Base-by-base conservation (phyloP, 352 stramenopile species). In the Detonula confervacea region DNA sequence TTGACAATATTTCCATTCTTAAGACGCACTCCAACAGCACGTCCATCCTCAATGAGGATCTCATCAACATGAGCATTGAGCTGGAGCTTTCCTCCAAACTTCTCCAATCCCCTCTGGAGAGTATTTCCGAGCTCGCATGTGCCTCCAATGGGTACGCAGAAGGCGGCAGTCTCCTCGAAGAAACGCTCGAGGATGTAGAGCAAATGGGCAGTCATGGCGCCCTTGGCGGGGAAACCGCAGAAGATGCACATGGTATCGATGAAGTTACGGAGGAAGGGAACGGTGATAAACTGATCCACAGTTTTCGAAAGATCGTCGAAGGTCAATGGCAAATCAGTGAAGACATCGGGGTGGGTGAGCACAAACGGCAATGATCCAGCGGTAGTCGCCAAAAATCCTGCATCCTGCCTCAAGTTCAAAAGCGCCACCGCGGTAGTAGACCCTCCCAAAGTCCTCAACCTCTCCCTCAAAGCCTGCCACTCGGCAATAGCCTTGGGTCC, bases 161-260 rank as follows among this genome's bases (percentile, higher is more conserved):
- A 94, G 9, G 74, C 83, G 11, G 89, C 87, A 22, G 74, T 84
- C 61, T 93, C 87, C 66, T 94, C 89, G 69, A 94, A 94, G 81
- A 94, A 94, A 49, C 90, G 80, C 66, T 94, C 90, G 9, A 94
- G 61, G 46, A 94, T 94, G 69, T 94, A 94, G 12, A 94, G 75
- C 47, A 94, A 90, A 66, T 94, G 90, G 9, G 90, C 90, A 11
- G 90, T 94, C 90, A 94, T 94, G 56, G 90, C 90, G n/a, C 90
- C 89, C 75, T 93, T 94, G 51, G 90, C 90, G 25, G 90, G 90
- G 68, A 94, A 94, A 46, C 90, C 90, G 76, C 90, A 94, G 70
- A 94, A 94, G 65, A 94, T 94, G 64, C 90, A 94, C 90, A 94
- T 94, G 66, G 82, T 90, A 84, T 94, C 90, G 67, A 94, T 94